phyloP scores from a whole-genome alignment of 2,329 filamentous ascomycete genomes.

The Xylaria sp. region DNA sequence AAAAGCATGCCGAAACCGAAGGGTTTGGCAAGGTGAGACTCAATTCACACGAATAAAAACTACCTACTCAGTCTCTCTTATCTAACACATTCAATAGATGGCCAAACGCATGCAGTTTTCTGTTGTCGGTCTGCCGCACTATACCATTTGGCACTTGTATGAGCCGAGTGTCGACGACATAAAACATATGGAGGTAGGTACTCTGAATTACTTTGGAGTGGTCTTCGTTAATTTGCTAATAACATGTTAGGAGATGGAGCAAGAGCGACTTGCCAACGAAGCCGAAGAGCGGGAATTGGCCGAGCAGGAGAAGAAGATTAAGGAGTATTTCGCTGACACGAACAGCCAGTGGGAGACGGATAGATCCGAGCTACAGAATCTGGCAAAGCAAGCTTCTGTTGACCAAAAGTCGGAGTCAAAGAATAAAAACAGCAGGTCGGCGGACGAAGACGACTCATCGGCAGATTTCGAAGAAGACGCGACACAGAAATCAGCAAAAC shows the following conservation, averaged over 20 bases:
- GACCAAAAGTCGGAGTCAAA: conserved; percentile 12
- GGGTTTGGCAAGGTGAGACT: conserved; percentile 86
- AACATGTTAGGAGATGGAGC: conserved; percentile 73
- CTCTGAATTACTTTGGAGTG: conserved; percentile 16
- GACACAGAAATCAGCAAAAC: conserved; percentile 18
- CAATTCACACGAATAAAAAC: conserved; percentile 7
- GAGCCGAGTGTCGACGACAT: conserved; percentile 98
- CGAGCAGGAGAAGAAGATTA: conserved; percentile 70
- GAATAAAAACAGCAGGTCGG: conserved; percentile 14
- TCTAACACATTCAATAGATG: conserved; percentile 58
- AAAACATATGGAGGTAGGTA: conserved; percentile 88
- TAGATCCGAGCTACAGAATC: conserved; percentile 69
- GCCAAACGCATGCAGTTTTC: conserved; percentile 93
- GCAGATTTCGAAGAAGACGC: conserved; percentile 19
- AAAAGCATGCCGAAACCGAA: conserved; percentile 97
- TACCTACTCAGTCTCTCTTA: not conserved
- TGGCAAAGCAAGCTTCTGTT: conserved; percentile 49
- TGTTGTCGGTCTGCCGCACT: conserved; percentile 91
- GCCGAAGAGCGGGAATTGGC: conserved; percentile 70
- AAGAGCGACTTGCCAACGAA: conserved; percentile 73
- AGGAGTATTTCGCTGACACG: conserved; percentile 72
- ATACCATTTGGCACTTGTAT: conserved; percentile 99
- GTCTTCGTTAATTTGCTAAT: conserved; percentile 14
- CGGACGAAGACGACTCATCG: conserved; percentile 12
- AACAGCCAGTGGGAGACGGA: conserved; percentile 85